Percentiles rank a stretch among this genome's conserved stretches.
Evolutionary conservation across 352 stramenopile species (phyloP).

Genomic region (Aphanomyces invadans): DNA sequence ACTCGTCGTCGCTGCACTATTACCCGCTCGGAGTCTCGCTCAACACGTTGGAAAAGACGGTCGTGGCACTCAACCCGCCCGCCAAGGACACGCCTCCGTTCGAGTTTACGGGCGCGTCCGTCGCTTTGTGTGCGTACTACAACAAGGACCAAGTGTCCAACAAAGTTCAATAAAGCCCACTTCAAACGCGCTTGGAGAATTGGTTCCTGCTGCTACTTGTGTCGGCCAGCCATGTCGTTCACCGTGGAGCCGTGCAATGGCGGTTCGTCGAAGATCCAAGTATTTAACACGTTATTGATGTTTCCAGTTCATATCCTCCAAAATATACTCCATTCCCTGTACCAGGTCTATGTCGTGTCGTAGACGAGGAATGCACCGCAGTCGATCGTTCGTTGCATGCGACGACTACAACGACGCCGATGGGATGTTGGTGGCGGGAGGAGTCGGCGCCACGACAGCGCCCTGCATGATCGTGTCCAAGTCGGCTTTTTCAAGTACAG

Average conservation of each 20-base stretch:
- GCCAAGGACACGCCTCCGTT: conserved; percentile 15
- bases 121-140: conserved; percentile 25
- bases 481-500: conserved; percentile 57
- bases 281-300: conserved; percentile 27
- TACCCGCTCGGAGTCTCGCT: conserved; percentile 20
- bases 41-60: conserved; percentile 19
- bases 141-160: conserved; percentile 26
- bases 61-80: conserved; percentile 21
- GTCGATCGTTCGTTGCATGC: no score
- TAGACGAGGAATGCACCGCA: no score
- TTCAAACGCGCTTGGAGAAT: background rate
- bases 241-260: background rate
- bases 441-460: conserved; percentile 31
- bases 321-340: conserved; percentile 2
- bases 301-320: conserved; percentile 21
- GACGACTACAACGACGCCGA: background rate
- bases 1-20: conserved; percentile 18
- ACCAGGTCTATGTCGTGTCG: background rate
- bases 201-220: background rate
- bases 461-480: conserved; percentile 46
- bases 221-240: background rate
- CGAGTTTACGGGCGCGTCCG: conserved; percentile 23
- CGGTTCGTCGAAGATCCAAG: conserved; percentile 10
- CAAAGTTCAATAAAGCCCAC: conserved; percentile 18
- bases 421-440: background rate